Evolutionary conservation across 2,329 filamentous ascomycete species (phyloP).

Genomic region (Diplodia intermedia): DNA sequence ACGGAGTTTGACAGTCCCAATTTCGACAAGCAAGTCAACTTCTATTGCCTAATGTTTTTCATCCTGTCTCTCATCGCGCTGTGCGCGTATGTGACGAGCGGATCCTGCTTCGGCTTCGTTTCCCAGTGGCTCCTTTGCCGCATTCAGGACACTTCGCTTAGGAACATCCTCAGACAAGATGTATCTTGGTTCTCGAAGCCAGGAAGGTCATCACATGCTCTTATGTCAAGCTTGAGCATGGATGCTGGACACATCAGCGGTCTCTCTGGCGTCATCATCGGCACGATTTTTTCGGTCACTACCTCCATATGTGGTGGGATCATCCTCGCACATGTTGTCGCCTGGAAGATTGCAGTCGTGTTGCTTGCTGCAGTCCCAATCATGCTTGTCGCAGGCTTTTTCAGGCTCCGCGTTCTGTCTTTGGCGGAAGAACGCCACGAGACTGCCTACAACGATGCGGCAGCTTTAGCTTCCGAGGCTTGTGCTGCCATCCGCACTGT

Average conservation of each 20-base stretch:
- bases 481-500: slow-evolving; percentile 70
- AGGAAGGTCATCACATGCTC: slow-evolving; percentile 52
- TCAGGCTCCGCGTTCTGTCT: slow-evolving; percentile 57
- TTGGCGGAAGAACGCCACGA: slow-evolving; percentile 69
- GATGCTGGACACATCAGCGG: slow-evolving; percentile 58
- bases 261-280: slow-evolving; percentile 58
- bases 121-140: slow-evolving; percentile 55
- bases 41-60: slow-evolving; percentile 61
- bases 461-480: slow-evolving; percentile 70
- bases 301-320: slow-evolving; percentile 57
- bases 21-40: slow-evolving; percentile 45
- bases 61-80: slow-evolving; percentile 60
- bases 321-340: slow-evolving; percentile 55
- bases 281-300: slow-evolving; percentile 57
- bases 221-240: slow-evolving; percentile 56
- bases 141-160: slow-evolving; percentile 55
- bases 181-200: slow-evolving; percentile 58
- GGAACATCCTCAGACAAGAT: slow-evolving; percentile 62
- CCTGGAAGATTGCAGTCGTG: slow-evolving; percentile 61
- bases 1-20: slow-evolving; percentile 47
- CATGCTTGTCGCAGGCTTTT: slow-evolving; percentile 56
- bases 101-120: slow-evolving; percentile 57
- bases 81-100: slow-evolving; percentile 52
- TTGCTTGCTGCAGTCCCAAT: slow-evolving; percentile 57
- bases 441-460: slow-evolving; percentile 68